Evolutionary conservation across 1,139 yeast species (phyloP), one percentile per base, ranked within the genome.

Genomic region (Pichia sp.): DNA sequence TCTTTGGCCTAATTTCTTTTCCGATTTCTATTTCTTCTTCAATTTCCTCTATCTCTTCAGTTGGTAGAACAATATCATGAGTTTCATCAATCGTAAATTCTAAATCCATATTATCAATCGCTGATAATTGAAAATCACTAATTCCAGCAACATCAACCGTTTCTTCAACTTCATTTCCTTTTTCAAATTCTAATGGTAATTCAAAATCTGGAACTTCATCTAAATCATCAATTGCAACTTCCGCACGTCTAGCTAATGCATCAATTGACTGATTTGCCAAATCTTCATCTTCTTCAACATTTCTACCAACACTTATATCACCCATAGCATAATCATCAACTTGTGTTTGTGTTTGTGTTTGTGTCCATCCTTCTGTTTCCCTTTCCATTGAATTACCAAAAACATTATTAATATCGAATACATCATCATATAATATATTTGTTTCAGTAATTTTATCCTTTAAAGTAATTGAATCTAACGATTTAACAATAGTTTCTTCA

Each of bases 371-470:
- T 32, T 42, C 42, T 8, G 40, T 35, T n/a, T 24, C 34, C 7
- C 28, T 38, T n/a, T 22, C 11, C 26, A 20, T 35, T 7, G 37
- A 18, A 11, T 31, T 22, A 6, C 50, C 51, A 24, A 57, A 50
- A 8, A 54, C 37, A 22, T 74, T 80, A 46, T 75, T 81, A 50
- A 82, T 70, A 36, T 72, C 70, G 50, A 82, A 66, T 31, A 79
- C 82, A 33, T 78, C 84, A 51, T 77, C 81, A 50, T 72, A 74
- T 37, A 83, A 65, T 51, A 86, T 74, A 56, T 87, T 94, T 36
- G 78, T 73, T 43, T 80, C 86, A 0, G 95, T 82, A 32, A 87
- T 81, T 31, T 84, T 84, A 62, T 88, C 95, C 51, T 74, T 79
- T 47, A 86, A 69, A 0, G 80, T 74, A 44, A 83, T 66, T 43